These are phyloP conservation scores for Helichrysum umbraculigerum DNA, from an alignment of 129 eudicot genomes.

Conservation along the genomic window DNA sequence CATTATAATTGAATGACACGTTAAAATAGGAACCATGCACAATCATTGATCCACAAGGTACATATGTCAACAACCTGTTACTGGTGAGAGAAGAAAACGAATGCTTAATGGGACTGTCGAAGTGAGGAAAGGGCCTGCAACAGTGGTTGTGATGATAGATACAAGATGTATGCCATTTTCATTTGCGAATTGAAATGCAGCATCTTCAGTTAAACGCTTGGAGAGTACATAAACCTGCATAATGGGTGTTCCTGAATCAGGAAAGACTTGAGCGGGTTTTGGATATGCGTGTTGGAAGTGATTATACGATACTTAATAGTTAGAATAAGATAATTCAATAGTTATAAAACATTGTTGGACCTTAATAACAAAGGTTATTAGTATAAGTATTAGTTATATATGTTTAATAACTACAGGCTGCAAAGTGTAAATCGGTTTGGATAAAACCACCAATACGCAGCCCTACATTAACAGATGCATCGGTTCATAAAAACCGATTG, in stretches of 20 bases:
- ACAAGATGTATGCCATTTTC: constrained; percentile 61
- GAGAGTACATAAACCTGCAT: constrained; percentile 70
- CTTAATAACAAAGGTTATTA: too few relatives aligned
- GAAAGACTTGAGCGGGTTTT: neutral
- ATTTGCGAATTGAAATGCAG: constrained; percentile 60
- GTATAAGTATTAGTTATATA: too few relatives aligned
- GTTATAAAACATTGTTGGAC: too few relatives aligned
- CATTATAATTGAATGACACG: neutral
- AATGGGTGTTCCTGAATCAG: neutral
- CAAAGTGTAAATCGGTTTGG: too few relatives aligned
- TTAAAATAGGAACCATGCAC: constrained; percentile 11
- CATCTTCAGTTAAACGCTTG: constrained; percentile 72
- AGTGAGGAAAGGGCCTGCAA: constrained; percentile 82
- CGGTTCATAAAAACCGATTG: too few relatives aligned
- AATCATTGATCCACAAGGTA: constrained; percentile 4
- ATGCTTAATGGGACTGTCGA: constrained; percentile 69
- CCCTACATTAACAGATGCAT: too few relatives aligned
- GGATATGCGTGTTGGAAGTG: neutral
- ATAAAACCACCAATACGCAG: too few relatives aligned
- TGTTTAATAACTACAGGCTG: too few relatives aligned
- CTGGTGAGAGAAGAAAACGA: constrained; percentile 70
- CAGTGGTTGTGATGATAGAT: constrained; percentile 73
- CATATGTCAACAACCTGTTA: constrained; percentile 55
- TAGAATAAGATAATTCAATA: neutral
- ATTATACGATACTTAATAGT: neutral